phyloP scores from a whole-genome alignment of 306 rosid genomes.

The Delonix regia region DNA sequence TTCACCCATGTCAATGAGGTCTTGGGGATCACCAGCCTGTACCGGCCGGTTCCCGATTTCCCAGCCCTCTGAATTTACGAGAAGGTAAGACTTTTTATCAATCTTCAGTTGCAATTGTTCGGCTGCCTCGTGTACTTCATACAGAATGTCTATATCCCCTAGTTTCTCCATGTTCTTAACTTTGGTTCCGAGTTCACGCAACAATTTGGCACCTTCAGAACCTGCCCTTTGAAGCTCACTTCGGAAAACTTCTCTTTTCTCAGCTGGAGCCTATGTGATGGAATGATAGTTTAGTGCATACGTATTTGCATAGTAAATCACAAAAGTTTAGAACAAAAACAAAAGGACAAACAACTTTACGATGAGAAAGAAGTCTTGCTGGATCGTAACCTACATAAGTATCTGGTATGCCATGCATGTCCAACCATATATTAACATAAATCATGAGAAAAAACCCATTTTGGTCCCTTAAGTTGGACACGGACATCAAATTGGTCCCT shows the following conservation, averaged over 20 bases:
- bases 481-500: too few species aligned
- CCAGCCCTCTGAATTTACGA: slow-evolving; percentile 88
- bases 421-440: background rate
- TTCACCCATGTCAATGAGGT: slow-evolving; percentile 51
- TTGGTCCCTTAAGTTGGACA: too few species aligned
- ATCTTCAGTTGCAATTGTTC: slow-evolving; percentile 82
- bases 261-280: slow-evolving; percentile 75
- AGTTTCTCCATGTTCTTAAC: slow-evolving; percentile 81
- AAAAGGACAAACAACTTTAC: background rate
- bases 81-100: slow-evolving; percentile 83
- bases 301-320: background rate
- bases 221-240: slow-evolving; percentile 78
- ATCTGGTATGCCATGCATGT: background rate
- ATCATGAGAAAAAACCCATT: too few species aligned
- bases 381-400: background rate
- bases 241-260: slow-evolving; percentile 68
- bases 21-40: slow-evolving; percentile 49
- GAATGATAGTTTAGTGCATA: slow-evolving; percentile 3
- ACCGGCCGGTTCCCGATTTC: slow-evolving; percentile 75
- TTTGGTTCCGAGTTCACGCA: slow-evolving; percentile 84
- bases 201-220: slow-evolving; percentile 75
- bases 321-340: background rate
- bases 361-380: background rate
- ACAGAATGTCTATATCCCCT: slow-evolving; percentile 56
- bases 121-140: slow-evolving; percentile 81